phyloP scores from a whole-genome alignment of 148 eudicot genomes.

The Dianthus caryophyllus region DNA sequence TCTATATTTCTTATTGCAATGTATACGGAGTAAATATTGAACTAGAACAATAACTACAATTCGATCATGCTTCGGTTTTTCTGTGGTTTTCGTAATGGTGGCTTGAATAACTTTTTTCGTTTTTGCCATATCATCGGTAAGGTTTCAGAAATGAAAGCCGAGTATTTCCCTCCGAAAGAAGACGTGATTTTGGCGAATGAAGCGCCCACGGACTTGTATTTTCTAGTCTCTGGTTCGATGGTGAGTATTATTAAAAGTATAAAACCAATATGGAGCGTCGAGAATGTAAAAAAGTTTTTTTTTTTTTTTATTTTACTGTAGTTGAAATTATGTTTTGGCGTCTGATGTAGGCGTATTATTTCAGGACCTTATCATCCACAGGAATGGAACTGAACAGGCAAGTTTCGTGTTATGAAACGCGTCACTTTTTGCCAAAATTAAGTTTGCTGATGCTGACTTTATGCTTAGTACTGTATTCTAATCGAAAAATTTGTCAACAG shows the following conservation, averaged over 20 bases:
- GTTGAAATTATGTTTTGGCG: conserved; percentile 4
- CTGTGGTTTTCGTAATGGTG: background rate
- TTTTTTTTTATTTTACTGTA: background rate
- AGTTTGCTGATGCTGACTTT: background rate
- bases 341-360: conserved; percentile 25
- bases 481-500: conserved; percentile 25
- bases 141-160: conserved; percentile 92
- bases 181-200: conserved; percentile 86
- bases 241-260: conserved; percentile 32
- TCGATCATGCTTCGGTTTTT: background rate
- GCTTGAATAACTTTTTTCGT: background rate
- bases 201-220: conserved; percentile 79
- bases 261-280: conserved; percentile 3
- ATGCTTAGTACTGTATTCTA: background rate
- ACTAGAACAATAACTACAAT: too few species aligned
- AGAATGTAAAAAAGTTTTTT: background rate
- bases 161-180: conserved; percentile 85
- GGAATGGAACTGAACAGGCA: conserved; percentile 55
- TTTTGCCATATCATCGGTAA: conserved; percentile 17
- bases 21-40: too few species aligned
- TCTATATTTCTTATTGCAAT: too few species aligned
- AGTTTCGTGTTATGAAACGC: conserved; percentile 5
- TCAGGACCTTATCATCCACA: conserved; percentile 56
- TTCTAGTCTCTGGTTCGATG: conserved; percentile 68
- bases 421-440: background rate